phyloP scores from a whole-genome alignment of 768 basidiomycete species.

The Pholiota molesta region DNA sequence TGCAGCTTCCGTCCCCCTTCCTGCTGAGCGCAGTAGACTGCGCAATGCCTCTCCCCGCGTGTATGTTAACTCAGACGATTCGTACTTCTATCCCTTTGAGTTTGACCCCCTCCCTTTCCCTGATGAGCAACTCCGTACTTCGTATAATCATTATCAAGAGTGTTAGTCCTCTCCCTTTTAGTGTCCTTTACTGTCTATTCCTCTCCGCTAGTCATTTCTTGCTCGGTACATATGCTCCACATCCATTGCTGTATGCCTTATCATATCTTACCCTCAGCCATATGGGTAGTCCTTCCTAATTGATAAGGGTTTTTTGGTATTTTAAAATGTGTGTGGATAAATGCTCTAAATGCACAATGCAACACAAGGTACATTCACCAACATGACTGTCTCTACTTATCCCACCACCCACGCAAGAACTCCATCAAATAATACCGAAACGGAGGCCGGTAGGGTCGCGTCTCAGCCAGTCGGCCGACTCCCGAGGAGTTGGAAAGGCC shows the following conservation, averaged over 20 bases:
- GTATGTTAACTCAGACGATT: conserved; percentile 62
- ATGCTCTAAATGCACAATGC: not conserved
- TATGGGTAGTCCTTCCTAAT: conserved; percentile 17
- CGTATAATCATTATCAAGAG: conserved; percentile 63
- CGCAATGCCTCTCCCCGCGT: conserved; percentile 57
- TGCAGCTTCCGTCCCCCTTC: conserved; percentile 52
- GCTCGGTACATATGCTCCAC: conserved; percentile 26
- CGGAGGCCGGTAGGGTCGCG: conserved; percentile 3
- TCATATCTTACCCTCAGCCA: conserved; percentile 17
- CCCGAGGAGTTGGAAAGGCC: conserved; percentile 5
- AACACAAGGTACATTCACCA: not conserved
- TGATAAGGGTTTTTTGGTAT: conserved; percentile 23
- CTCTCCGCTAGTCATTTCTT: conserved; percentile 24
- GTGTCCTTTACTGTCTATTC: conserved; percentile 29
- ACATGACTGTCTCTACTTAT: not conserved
- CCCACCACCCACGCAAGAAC: not conserved
- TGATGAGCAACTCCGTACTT: conserved; percentile 47
- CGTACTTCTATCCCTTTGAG: conserved; percentile 66
- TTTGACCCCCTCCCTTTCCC: conserved; percentile 75
- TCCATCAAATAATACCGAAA: not conserved
- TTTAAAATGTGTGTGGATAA: not conserved
- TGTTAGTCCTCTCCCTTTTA: conserved; percentile 52
- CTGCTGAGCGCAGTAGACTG: conserved; percentile 50
- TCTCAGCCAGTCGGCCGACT: conserved; percentile 9
- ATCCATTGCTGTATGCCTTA: conserved; percentile 19